Evolutionary conservation across 2,329 filamentous ascomycete genomes (phyloP).

Genomic region (Botrytis fragariae): DNA sequence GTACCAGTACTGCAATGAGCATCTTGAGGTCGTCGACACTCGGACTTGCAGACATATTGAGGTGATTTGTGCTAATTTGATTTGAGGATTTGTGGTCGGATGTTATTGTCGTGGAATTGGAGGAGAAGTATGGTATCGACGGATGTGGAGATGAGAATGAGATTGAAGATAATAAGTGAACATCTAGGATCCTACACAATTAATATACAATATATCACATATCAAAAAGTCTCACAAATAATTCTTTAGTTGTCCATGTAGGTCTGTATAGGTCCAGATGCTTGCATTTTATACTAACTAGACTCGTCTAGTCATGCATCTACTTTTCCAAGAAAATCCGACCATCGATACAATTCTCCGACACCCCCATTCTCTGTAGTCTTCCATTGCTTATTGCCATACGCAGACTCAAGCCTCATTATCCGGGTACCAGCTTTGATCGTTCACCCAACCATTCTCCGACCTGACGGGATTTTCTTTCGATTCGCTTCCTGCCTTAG

Average conservation of each 20-base stretch:
- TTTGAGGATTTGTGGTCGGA: no score
- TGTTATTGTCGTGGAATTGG: neutral
- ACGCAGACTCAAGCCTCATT: neutral
- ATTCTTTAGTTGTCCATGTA: neutral
- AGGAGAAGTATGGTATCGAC: neutral
- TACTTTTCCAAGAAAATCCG: neutral
- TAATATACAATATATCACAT: neutral
- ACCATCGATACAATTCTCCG: neutral
- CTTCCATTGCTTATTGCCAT: neutral
- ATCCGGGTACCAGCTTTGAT: neutral
- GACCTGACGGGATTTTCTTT: neutral
- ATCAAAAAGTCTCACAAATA: neutral
- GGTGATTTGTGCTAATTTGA: neutral
- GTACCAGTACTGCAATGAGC: neutral
- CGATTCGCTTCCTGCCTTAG: neutral
- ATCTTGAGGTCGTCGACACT: neutral
- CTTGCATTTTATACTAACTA: neutral
- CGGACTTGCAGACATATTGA: neutral
- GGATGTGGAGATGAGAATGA: neutral
- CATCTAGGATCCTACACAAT: neutral
- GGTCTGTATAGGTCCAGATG: neutral
- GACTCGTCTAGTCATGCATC: neutral
- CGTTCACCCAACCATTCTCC: neutral
- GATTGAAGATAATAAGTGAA: no score
- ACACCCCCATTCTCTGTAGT: neutral